Percentiles rank a stretch among this genome's conserved stretches.
phyloP scores from a whole-genome alignment of 2,329 filamentous ascomycete species.

The Dactylellina sp. region DNA sequence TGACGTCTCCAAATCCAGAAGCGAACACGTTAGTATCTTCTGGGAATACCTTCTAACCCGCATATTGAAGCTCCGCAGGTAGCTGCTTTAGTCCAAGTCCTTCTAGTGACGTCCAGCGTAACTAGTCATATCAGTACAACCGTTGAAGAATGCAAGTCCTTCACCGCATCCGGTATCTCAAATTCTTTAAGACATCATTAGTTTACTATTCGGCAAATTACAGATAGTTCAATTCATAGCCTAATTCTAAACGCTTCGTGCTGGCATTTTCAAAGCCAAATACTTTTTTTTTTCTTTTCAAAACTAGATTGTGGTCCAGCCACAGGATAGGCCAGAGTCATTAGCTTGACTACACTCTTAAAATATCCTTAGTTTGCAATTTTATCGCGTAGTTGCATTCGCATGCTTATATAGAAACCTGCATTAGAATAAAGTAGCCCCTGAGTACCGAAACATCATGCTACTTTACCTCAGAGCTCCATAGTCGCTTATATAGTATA shows the following conservation, averaged over 20 bases:
- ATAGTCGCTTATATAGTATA: not conserved
- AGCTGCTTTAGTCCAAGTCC: not conserved
- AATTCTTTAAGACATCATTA: slow-evolving; percentile 5
- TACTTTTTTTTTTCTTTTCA: too few relatives aligned
- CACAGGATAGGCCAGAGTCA: too few relatives aligned
- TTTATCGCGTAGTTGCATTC: not conserved
- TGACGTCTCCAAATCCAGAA: not conserved
- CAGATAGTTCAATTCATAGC: not conserved
- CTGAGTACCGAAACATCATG: not conserved
- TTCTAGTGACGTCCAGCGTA: not conserved
- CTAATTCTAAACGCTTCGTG: not conserved
- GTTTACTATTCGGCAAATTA: not conserved
- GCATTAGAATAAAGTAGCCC: not conserved
- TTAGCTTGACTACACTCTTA: too few relatives aligned
- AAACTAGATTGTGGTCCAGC: too few relatives aligned
- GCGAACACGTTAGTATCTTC: not conserved
- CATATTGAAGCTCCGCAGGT: too few relatives aligned
- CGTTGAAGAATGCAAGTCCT: slow-evolving; percentile 11
- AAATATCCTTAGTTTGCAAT: too few relatives aligned
- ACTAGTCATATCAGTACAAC: not conserved
- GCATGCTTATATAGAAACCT: not conserved
- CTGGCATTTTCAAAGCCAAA: too few relatives aligned
- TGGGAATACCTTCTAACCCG: not conserved
- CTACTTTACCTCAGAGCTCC: not conserved
- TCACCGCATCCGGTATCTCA: slow-evolving; percentile 2